Base-by-base conservation (phyloP, 495 filamentous ascomycete genomes). In the Aspergillus mulundensis region DNA sequence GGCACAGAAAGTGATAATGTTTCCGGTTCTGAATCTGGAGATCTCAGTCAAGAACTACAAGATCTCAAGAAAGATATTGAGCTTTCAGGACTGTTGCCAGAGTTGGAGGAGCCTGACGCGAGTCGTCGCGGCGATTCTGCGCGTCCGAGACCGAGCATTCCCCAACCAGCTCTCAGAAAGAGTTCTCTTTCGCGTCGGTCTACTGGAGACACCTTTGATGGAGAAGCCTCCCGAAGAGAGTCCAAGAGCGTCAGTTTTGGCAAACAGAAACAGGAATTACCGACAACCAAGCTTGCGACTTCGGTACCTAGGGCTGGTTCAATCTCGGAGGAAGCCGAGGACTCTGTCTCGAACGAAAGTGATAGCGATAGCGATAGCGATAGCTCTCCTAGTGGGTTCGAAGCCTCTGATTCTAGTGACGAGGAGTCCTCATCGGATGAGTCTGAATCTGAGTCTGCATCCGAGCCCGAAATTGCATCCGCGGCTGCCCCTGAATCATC, bases 31-130 rank as follows among this genome's bases (percentile, higher is more conserved):
- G 72, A 77, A 24, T 68, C 70, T 15, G 66, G 66, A 3, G 75
- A 78, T 32, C 50, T 78, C 16, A 66, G 64, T 24, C 71, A 69
- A 20, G 78, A 81, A 30, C 46, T 81, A 12, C 59, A 73, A 47
- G 76, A 66, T 39, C 62, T 80, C 23, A 72, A 70, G 39, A 71
- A 72, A 7, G 76, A 79, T 21, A 67, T 74, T 53, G 65, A 77
- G 38, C 57, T 63, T 20, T 59, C 69, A 15, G 54, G 42, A 11
- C 52, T 68, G 12, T 53, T 68, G 48, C 61, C 49, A 11, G 58
- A 55, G 4, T 32, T 11, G 19, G 57, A 63, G 16, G 58, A 67
- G 32, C 50, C 57, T n/a, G 60, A 56, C 5, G 57, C 54, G 21
- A 60, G 68, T 38, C 38, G 7, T 43, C 25, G 25, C 25, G 39